phyloP scores from a whole-genome alignment of 2,329 filamentous ascomycete species.

The Venturia asperata region DNA sequence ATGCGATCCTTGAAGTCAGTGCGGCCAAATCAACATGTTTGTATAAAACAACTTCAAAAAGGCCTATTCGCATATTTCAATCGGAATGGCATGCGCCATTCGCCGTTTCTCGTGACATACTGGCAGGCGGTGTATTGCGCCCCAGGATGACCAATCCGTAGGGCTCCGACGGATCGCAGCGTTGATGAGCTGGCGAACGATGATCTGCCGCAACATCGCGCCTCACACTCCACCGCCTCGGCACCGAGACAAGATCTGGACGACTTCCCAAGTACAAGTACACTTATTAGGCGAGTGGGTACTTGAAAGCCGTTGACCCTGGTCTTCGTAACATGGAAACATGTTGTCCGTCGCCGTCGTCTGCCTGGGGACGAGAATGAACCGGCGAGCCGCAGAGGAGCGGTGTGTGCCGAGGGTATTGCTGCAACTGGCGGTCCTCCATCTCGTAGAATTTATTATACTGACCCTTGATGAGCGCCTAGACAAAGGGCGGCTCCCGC shows the following conservation, averaged over 20 bases:
- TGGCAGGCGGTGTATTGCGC: constrained; percentile 14
- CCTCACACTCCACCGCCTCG: constrained; percentile 14
- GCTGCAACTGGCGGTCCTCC: not conserved
- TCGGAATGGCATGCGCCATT: not conserved
- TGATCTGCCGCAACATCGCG: constrained; percentile 20
- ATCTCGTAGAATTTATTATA: constrained; percentile 5
- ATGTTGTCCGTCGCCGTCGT: not conserved
- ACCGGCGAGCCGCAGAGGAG: constrained; percentile 11
- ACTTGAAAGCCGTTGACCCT: not conserved
- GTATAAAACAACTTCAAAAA: not conserved
- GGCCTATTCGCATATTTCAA: not conserved
- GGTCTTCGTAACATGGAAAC: constrained; percentile 1
- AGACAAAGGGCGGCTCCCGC: constrained; percentile 12
- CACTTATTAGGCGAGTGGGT: constrained; percentile 9
- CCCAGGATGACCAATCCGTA: constrained; percentile 3
- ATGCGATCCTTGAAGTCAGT: constrained; percentile 7
- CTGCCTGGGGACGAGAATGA: constrained; percentile 11
- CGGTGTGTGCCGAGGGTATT: constrained; percentile 14
- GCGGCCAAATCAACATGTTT: not conserved
- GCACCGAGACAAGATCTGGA: constrained; percentile 10
- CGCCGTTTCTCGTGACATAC: not conserved
- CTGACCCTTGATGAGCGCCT: not conserved
- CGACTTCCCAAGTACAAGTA: not conserved
- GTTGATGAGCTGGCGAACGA: constrained; percentile 21
- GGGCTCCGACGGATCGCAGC: constrained; percentile 18